These are phyloP conservation scores for Prunus campanulata DNA, from an alignment of 306 rosid genomes.

Conservation along the genomic window DNA sequence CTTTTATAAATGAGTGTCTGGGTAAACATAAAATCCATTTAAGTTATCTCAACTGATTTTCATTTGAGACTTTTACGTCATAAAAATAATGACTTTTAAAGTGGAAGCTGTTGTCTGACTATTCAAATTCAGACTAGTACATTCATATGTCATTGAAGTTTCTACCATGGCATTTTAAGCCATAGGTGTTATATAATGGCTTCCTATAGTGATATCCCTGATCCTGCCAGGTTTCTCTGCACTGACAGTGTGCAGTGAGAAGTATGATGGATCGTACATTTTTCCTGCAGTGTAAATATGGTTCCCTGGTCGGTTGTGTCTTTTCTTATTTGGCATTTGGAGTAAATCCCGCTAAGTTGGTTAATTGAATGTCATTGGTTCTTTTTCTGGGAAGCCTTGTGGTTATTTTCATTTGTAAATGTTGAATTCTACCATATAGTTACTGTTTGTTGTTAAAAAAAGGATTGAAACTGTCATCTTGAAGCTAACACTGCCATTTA, in stretches of 20 bases:
- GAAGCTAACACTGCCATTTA: constrained; percentile 7
- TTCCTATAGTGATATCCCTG: constrained; percentile 69
- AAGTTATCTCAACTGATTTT: neutral
- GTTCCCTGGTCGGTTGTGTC: neutral
- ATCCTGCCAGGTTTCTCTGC: constrained; percentile 99
- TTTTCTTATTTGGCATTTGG: neutral
- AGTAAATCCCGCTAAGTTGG: neutral
- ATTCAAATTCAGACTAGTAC: constrained; percentile 11
- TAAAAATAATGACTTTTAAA: neutral
- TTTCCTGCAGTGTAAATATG: constrained; percentile 8
- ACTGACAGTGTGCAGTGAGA: constrained; percentile 99
- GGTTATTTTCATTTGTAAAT: neutral
- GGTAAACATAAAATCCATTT: neutral
- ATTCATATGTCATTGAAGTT: constrained; percentile 29
- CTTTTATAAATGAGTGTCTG: neutral
- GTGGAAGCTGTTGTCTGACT: constrained; percentile 55
- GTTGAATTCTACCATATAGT: neutral
- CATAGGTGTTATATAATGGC: constrained; percentile 57
- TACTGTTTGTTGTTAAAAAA: neutral
- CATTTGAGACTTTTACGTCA: neutral
- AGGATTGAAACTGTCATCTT: neutral
- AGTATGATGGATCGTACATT: constrained; percentile 96
- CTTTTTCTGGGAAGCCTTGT: constrained; percentile 5
- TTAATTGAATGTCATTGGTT: neutral
- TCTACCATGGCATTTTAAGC: constrained; percentile 73